Conservation (phyloP, 345 rosid genomes). For the Rhodamnia argentea region DNA sequence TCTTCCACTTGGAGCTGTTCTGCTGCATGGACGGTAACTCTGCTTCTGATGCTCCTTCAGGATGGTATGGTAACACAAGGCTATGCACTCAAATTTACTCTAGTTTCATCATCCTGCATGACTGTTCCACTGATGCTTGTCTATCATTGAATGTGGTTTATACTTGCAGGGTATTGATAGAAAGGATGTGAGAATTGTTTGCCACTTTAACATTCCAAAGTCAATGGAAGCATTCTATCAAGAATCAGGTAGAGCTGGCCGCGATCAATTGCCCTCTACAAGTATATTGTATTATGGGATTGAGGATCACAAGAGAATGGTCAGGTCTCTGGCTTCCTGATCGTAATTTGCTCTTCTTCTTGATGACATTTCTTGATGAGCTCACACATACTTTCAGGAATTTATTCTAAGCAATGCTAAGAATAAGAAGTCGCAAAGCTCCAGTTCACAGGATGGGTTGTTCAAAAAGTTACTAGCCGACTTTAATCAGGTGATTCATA, state of each 20-base stretch:
- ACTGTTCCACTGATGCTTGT: neutral
- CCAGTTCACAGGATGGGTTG: slow-evolving; percentile 26
- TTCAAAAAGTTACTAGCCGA: slow-evolving; percentile 53
- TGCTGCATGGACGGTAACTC: slow-evolving; percentile 16
- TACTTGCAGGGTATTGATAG: slow-evolving; percentile 76
- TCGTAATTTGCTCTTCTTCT: neutral
- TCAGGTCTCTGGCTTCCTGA: slow-evolving; percentile 12
- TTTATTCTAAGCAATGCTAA: slow-evolving; percentile 61
- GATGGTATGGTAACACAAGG: slow-evolving; percentile 44
- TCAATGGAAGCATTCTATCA: slow-evolving; percentile 98
- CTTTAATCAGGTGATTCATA: slow-evolving; percentile 49
- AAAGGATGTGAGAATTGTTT: slow-evolving; percentile 91
- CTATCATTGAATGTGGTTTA: slow-evolving; percentile 5
- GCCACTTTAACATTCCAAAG: slow-evolving; percentile 88
- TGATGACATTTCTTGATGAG: slow-evolving; percentile 2
- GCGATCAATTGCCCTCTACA: slow-evolving; percentile 77
- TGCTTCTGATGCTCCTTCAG: slow-evolving; percentile 45
- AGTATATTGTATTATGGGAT: slow-evolving; percentile 89
- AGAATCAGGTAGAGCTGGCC: slow-evolving; percentile 99
- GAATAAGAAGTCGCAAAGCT: slow-evolving; percentile 48
- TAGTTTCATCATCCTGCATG: neutral
- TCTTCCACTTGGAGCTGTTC: slow-evolving; percentile 45
- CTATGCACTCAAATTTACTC: neutral
- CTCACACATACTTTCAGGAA: slow-evolving; percentile 41
- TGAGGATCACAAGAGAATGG: slow-evolving; percentile 87